Percentiles rank a stretch among this genome's conserved stretches.
These are phyloP conservation scores for Fusarium pseudograminearum DNA, from an alignment of 2,329 filamentous ascomycete genomes.

Conservation along the genomic window DNA sequence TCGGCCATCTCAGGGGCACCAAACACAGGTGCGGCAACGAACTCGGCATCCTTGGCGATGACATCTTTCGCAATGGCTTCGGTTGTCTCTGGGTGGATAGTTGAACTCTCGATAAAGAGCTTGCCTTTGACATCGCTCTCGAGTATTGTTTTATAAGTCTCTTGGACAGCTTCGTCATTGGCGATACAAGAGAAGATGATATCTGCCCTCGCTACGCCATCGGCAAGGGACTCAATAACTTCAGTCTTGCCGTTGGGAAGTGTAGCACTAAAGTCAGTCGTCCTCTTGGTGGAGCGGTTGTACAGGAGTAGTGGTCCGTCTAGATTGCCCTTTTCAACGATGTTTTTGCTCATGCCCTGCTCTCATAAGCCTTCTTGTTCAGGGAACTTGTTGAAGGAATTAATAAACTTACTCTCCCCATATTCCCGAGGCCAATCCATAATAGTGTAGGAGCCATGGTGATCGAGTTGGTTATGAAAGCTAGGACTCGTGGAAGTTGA, in stretches of 20 bases:
- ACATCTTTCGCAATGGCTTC: slow-evolving; percentile 71
- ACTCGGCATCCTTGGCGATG: slow-evolving; percentile 72
- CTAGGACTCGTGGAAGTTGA: neutral
- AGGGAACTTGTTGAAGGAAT: neutral
- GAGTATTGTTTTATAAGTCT: slow-evolving; percentile 70
- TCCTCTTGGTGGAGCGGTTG: slow-evolving; percentile 79
- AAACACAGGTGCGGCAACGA: slow-evolving; percentile 79
- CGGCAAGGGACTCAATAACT: slow-evolving; percentile 72
- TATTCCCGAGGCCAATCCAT: slow-evolving; percentile 89
- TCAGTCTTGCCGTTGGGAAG: slow-evolving; percentile 72
- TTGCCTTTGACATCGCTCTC: slow-evolving; percentile 71
- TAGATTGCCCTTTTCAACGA: slow-evolving; percentile 81
- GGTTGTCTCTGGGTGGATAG: slow-evolving; percentile 85
- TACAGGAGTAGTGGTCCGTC: slow-evolving; percentile 79
- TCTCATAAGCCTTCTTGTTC: slow-evolving; percentile 1
- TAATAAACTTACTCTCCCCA: slow-evolving; percentile 74
- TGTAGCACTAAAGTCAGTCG: slow-evolving; percentile 71
- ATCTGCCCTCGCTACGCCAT: slow-evolving; percentile 75
- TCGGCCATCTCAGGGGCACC: slow-evolving; percentile 79
- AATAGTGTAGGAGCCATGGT: slow-evolving; percentile 72
- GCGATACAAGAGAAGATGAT: slow-evolving; percentile 86
- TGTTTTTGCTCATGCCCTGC: slow-evolving; percentile 86
- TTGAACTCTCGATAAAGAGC: slow-evolving; percentile 88
- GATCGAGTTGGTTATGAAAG: neutral
- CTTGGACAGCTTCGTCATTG: slow-evolving; percentile 79